Conservation (phyloP, 768 basidiomycete species). For the Rhodotorula kratochvilovae region DNA sequence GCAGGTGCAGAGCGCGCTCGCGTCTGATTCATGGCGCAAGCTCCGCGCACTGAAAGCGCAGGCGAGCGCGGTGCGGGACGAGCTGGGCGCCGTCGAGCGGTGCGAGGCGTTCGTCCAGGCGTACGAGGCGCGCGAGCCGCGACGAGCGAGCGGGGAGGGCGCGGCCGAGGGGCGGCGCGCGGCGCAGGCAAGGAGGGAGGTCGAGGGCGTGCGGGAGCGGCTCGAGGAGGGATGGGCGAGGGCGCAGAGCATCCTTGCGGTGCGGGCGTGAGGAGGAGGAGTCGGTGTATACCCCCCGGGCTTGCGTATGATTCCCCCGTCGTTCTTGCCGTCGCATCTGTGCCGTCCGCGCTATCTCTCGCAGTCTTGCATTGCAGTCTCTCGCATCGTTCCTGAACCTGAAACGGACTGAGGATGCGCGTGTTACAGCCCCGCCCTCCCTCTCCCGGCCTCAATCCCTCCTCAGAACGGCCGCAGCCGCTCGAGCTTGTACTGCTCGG, state of each 20-base stretch:
- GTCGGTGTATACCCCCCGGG: too few species aligned
- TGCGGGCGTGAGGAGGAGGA: background rate
- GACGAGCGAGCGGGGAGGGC: too few species aligned
- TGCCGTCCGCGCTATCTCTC: too few species aligned
- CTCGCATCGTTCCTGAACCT: too few species aligned
- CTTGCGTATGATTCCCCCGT: too few species aligned
- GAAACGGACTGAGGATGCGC: too few species aligned
- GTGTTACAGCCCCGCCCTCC: too few species aligned
- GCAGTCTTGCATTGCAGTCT: too few species aligned
- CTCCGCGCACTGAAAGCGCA: slow-evolving; percentile 60
- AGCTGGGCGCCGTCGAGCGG: background rate
- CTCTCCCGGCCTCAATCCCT: too few species aligned
- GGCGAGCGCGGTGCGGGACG: slow-evolving; percentile 5
- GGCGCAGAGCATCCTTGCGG: background rate
- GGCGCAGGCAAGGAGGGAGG: slow-evolving; percentile 8
- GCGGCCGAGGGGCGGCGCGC: background rate
- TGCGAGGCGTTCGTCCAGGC: slow-evolving; percentile 15
- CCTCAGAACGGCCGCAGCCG: too few species aligned
- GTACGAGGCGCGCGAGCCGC: slow-evolving; percentile 6
- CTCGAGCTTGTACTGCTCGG: too few species aligned
- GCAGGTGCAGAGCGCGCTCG: slow-evolving; percentile 78
- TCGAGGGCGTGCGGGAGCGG: background rate
- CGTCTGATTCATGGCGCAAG: slow-evolving; percentile 78
- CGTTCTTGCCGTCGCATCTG: too few species aligned
- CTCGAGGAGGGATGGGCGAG: slow-evolving; percentile 11